These are phyloP conservation scores for Haberlea rhodopensis DNA, from an alignment of 257 asterid genomes.

Conservation along the genomic window DNA sequence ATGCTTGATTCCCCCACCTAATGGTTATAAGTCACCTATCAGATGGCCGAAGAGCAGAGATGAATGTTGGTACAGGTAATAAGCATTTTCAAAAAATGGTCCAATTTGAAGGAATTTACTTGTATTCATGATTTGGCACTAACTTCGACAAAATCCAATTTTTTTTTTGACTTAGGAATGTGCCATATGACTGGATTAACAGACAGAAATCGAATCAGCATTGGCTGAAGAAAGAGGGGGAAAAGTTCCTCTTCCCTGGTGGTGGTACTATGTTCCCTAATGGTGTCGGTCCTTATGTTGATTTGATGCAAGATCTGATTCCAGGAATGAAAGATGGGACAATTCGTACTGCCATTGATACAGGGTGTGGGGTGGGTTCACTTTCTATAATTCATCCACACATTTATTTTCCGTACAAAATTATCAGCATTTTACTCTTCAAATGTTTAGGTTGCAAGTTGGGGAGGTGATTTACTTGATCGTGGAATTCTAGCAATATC, in stretches of 20 bases:
- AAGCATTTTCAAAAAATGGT: background rate
- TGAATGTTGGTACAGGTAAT: conserved; percentile 88
- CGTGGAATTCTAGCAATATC: conserved; percentile 85
- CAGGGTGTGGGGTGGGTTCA: conserved; percentile 96
- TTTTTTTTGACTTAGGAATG: conserved; percentile 74
- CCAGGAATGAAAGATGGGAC: conserved; percentile 95
- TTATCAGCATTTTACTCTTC: background rate
- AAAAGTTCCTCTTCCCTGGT: conserved; percentile 91
- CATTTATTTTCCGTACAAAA: conserved; percentile 1
- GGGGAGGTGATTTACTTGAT: conserved; percentile 97
- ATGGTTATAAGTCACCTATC: conserved; percentile 68
- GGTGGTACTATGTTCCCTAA: conserved; percentile 99
- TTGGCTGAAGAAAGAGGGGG: conserved; percentile 95
- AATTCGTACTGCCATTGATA: conserved; percentile 89
- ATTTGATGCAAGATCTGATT: conserved; percentile 73
- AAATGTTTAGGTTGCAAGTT: conserved; percentile 75
- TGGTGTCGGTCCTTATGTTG: conserved; percentile 87
- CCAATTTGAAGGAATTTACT: background rate
- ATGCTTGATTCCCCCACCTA: conserved; percentile 81
- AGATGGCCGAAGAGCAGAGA: conserved; percentile 85
- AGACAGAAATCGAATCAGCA: conserved; percentile 93
- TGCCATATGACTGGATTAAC: conserved; percentile 96
- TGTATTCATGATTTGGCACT: no score
- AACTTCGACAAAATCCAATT: background rate
- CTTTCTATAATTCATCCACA: conserved; percentile 3